Conservation (phyloP, 108 stramenopile species). For the Nitzschia sp. region DNA sequence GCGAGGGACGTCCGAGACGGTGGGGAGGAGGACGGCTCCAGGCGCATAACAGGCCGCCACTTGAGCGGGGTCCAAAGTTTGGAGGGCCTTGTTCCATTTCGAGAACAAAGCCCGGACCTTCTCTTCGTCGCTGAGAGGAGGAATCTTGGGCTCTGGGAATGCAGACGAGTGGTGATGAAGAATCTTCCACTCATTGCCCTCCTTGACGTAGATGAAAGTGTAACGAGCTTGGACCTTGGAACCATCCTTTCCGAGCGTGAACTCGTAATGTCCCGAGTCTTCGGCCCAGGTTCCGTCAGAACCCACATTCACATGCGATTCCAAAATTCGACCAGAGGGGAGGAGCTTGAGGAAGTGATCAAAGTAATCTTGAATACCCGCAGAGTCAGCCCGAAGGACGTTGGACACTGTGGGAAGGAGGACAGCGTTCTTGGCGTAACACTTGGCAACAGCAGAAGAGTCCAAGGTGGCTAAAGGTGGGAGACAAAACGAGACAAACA, state of each 20-base stretch:
- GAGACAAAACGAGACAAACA: not conserved
- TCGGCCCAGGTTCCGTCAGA: constrained; percentile 37
- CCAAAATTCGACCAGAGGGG: constrained; percentile 51
- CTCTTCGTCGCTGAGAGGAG: constrained; percentile 33
- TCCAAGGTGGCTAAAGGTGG: constrained; percentile 37
- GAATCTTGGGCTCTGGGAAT: constrained; percentile 48
- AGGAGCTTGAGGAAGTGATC: constrained; percentile 49
- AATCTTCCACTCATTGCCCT: constrained; percentile 70
- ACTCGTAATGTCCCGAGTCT: constrained; percentile 58
- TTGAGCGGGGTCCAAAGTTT: constrained; percentile 39
- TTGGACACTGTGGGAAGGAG: constrained; percentile 55
- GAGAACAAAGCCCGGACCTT: constrained; percentile 32
- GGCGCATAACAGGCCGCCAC: constrained; percentile 49
- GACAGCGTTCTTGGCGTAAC: constrained; percentile 49
- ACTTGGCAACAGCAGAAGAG: constrained; percentile 37
- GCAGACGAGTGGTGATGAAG: constrained; percentile 65
- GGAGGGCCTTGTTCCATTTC: constrained; percentile 48
- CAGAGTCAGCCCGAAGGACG: constrained; percentile 45
- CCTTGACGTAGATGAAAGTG: constrained; percentile 57
- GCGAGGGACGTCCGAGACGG: constrained; percentile 38
- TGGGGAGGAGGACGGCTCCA: constrained; percentile 45
- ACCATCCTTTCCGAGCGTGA: constrained; percentile 51
- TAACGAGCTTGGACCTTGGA: constrained; percentile 55
- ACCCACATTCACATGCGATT: constrained; percentile 40
- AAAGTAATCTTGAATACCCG: constrained; percentile 49